Conservation (phyloP, 768 basidiomycete species). For the Auriscalpium microsporum region DNA sequence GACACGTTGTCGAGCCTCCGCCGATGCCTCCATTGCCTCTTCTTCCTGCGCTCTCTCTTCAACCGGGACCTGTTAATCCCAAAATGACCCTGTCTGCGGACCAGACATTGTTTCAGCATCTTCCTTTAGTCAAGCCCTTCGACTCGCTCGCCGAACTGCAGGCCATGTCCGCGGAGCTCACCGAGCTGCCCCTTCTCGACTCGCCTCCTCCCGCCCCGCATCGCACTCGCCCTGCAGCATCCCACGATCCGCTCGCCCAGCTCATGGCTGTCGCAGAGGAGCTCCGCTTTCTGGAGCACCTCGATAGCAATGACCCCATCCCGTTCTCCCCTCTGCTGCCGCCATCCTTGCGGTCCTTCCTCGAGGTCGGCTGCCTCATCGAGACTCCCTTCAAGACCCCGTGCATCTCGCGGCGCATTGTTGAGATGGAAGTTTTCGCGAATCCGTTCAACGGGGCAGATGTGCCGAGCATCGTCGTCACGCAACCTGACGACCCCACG, state of each 20-base stretch:
- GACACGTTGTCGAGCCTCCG: too few relatives aligned
- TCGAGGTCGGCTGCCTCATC: not conserved
- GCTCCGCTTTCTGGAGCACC: not conserved
- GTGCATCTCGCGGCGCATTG: not conserved
- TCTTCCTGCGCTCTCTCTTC: too few relatives aligned
- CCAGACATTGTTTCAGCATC: too few relatives aligned
- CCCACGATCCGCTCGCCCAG: not conserved
- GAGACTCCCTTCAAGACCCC: not conserved
- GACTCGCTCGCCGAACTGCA: not conserved
- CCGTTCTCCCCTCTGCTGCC: not conserved
- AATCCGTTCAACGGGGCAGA: slow-evolving; percentile 1
- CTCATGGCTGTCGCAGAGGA: slow-evolving; percentile 1
- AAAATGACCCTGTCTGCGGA: too few relatives aligned
- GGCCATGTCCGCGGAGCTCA: not conserved
- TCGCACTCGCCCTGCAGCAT: too few relatives aligned
- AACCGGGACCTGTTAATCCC: too few relatives aligned
- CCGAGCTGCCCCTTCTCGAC: not conserved
- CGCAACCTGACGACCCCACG: not conserved
- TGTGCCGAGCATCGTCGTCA: not conserved
- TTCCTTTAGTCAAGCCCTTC: not conserved
- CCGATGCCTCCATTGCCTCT: too few relatives aligned
- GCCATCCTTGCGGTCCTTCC: not conserved
- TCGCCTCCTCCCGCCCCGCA: not conserved
- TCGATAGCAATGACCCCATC: not conserved
- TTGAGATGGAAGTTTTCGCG: not conserved